These are phyloP conservation scores for Candida oleophila DNA, from an alignment of 805 yeast species.

Conservation along the genomic window DNA sequence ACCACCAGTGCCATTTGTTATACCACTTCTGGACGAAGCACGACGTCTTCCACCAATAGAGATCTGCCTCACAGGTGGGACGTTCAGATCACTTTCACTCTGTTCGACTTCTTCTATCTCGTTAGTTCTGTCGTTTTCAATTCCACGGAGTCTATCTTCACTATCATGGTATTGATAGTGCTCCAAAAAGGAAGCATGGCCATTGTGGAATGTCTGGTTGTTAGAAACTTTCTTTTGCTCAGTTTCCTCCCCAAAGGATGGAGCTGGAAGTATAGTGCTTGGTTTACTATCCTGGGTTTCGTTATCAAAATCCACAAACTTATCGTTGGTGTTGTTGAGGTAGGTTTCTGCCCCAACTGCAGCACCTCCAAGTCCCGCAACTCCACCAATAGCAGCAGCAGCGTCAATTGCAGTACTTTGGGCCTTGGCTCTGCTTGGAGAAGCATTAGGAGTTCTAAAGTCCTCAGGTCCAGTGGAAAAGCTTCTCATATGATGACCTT, in stretches of 20 bases:
- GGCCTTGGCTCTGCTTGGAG: conserved; percentile 19
- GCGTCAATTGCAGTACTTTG: conserved; percentile 6
- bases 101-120: conserved; percentile 8
- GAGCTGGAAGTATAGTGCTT: conserved; percentile 2
- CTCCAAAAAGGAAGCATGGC: conserved; percentile 15
- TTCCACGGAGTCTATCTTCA: conserved; percentile 10
- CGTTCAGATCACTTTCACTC: conserved; percentile 22
- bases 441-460: conserved; percentile 27
- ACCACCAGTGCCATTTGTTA: neutral
- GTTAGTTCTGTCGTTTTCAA: conserved; percentile 9
- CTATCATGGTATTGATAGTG: conserved; percentile 28
- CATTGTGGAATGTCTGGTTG: conserved; percentile 10
- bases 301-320: conserved; percentile 3
- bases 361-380: conserved; percentile 7
- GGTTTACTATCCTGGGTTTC: conserved; percentile 1
- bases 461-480: conserved; percentile 36
- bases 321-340: conserved; percentile 12
- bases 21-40: neutral
- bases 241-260: conserved; percentile 2
- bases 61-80: neutral
- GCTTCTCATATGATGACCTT: conserved; percentile 24
- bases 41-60: neutral
- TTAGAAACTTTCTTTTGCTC: conserved; percentile 1
- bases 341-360: conserved; percentile 13
- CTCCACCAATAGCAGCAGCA: conserved; percentile 6